These are phyloP conservation scores for Echria macrotheca DNA, from an alignment of 495 filamentous ascomycete species.

Conservation along the genomic window DNA sequence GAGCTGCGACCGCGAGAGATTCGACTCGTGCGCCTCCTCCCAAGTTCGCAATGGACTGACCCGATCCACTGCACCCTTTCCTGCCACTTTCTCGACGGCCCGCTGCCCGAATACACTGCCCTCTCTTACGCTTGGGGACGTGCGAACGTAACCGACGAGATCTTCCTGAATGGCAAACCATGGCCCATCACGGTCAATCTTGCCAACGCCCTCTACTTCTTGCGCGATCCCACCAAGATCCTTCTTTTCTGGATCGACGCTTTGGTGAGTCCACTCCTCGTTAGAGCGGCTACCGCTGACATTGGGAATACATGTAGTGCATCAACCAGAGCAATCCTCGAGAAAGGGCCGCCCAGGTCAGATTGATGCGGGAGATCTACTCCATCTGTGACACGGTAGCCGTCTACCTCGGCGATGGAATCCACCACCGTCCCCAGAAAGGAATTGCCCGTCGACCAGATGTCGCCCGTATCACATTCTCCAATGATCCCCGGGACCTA, in stretches of 20 bases:
- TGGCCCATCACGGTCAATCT: constrained; percentile 9
- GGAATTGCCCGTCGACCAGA: not conserved
- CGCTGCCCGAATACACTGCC: not conserved
- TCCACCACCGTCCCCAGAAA: not conserved
- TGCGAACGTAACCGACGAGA: not conserved
- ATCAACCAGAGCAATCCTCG: constrained; percentile 4
- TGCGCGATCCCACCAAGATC: not conserved
- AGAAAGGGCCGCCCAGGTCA: constrained; percentile 6
- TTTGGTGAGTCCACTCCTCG: not conserved
- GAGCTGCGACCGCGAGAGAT: too few relatives aligned
- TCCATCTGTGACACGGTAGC: not conserved
- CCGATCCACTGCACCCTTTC: not conserved
- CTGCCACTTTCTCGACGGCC: not conserved
- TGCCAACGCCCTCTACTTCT: constrained; percentile 1
- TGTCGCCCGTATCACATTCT: not conserved
- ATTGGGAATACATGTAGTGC: not conserved
- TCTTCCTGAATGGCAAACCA: not conserved
- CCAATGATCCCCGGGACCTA: not conserved
- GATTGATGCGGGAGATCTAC: constrained; percentile 2
- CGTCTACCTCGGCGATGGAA: constrained; percentile 8
- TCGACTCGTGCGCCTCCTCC: too few relatives aligned
- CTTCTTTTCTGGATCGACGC: constrained; percentile 8
- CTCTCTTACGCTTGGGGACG: constrained; percentile 10
- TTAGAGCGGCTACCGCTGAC: not conserved
- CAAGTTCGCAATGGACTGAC: not conserved